Base-by-base conservation (phyloP, 495 filamentous ascomycete species). In the Paragyromitra xinjiangensis region DNA sequence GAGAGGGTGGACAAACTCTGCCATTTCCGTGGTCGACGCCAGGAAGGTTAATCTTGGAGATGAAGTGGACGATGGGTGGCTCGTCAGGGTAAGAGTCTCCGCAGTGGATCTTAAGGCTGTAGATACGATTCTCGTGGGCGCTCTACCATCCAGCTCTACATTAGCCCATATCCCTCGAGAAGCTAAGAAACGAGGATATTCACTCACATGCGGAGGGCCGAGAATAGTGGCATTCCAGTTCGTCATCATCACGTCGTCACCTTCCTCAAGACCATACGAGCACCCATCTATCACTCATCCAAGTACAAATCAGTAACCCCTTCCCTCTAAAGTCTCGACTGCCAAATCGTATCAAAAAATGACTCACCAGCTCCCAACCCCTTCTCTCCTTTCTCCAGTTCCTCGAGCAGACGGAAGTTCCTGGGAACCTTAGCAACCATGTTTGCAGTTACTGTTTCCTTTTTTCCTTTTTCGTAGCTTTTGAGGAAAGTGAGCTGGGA, bases 191-290 rank as follows among this genome's bases (percentile, higher is more conserved):
- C 29, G 40, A 66, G 51, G 16, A 69, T 34, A 50, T 73, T 16
- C 44, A 87, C 91, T 78, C 86, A 97, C 95, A 83, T 99, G 96
- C 80, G 96, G 95, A 80, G 95, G 95, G 0, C 95, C 95, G 62
- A 98, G 90, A 78, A 99, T 98, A 0, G 95, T 98, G 64, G 94
- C 95, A 78, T 96, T 97, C 95, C 95, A 99, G 88, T 97, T 93
- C 73, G 93, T 93, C 94, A 99, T 97, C 85, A 94, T 90, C 81
- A 98, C 89, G 81, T 99, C 95, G 82, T 97, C 95, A 34, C 93
- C 93, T 84, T 98, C 93, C 67, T 93, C 93, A 53, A 98, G 90
- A 81, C 95, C 95, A 79, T 98, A 98, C 3, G 95, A 98, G 87
- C 94, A 97, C 67, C 94, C 94, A 86, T 97, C 95, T 97, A 81